These are phyloP conservation scores for Talaromyces wortmannii DNA, from an alignment of 495 filamentous ascomycete genomes.

Conservation along the genomic window DNA sequence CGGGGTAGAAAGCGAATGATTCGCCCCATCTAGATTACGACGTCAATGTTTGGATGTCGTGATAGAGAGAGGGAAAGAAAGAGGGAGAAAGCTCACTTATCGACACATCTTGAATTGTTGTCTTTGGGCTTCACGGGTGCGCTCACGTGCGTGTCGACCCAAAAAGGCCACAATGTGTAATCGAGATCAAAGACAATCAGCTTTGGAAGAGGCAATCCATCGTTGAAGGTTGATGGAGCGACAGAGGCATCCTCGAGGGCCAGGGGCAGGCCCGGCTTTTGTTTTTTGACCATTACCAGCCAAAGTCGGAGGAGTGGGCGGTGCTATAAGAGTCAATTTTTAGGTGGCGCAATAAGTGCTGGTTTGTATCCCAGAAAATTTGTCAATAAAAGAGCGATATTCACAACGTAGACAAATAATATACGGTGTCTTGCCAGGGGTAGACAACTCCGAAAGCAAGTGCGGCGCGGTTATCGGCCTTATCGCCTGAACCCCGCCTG, in stretches of 20 bases:
- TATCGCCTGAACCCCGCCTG: background rate
- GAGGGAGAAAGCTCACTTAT: conserved; percentile 24
- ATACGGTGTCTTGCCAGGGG: too few species aligned
- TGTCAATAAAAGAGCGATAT: too few species aligned
- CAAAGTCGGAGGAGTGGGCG: background rate
- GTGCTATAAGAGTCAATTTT: too few species aligned
- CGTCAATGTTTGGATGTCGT: background rate
- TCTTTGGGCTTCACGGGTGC: conserved; percentile 65
- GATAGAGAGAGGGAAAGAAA: background rate
- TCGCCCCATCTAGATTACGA: conserved; percentile 54
- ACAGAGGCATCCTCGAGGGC: conserved; percentile 30
- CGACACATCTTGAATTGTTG: conserved; percentile 45
- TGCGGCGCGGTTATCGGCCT: background rate
- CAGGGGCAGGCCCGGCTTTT: conserved; percentile 29
- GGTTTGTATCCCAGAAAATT: too few species aligned
- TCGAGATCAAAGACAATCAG: conserved; percentile 91
- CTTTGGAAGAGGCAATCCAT: conserved; percentile 76
- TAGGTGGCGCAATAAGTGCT: too few species aligned
- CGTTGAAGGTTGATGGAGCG: conserved; percentile 58
- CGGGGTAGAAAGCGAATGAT: conserved; percentile 72
- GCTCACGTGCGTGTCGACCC: conserved; percentile 88
- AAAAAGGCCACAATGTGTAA: conserved; percentile 97
- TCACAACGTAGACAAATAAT: too few species aligned
- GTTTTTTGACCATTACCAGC: conserved; percentile 23
- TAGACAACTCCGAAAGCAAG: background rate